Evolutionary conservation across 1,139 yeast genomes (phyloP).

Genomic region (Yamadazyma kanchanaburiensis): DNA sequence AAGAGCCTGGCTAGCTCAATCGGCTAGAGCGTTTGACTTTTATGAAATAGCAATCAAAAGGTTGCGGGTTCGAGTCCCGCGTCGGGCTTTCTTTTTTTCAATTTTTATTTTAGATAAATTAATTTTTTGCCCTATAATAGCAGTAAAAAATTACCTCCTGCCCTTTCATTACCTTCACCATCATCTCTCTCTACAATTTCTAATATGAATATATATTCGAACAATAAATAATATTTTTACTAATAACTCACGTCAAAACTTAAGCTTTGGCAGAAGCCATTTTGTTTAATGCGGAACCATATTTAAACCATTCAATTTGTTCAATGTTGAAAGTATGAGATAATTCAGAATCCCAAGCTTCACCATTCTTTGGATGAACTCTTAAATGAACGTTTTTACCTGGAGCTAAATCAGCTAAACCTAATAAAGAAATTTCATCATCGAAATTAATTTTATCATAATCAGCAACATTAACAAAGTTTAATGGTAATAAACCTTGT

Average conservation of each 20-base stretch:
- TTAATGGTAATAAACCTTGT: conserved; percentile 77
- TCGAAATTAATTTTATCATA: conserved; percentile 92
- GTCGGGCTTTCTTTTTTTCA: conserved; percentile 15
- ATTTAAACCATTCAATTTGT: conserved; percentile 99
- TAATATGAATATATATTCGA: conserved; percentile 6
- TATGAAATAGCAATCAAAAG: conserved; percentile 14
- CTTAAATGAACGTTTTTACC: conserved; percentile 85
- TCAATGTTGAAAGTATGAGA: conserved; percentile 94
- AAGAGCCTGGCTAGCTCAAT: conserved; percentile 19
- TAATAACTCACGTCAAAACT: conserved; percentile 1
- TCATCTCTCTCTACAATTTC: neutral
- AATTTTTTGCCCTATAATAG: neutral
- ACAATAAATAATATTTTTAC: conserved; percentile 7
- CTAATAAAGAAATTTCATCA: conserved; percentile 86
- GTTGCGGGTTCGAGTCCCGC: conserved; percentile 22
- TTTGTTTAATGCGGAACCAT: conserved; percentile 98
- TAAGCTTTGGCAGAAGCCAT: conserved; percentile 57
- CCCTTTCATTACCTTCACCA: neutral
- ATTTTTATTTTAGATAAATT: neutral
- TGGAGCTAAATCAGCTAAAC: conserved; percentile 84
- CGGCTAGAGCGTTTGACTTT: conserved; percentile 21
- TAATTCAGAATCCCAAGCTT: conserved; percentile 82
- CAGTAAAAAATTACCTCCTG: neutral
- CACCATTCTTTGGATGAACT: conserved; percentile 87
- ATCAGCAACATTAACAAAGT: conserved; percentile 83